These are phyloP conservation scores for Penicillium sclerotiorum DNA, from an alignment of 2,329 filamentous ascomycete species.

Conservation along the genomic window DNA sequence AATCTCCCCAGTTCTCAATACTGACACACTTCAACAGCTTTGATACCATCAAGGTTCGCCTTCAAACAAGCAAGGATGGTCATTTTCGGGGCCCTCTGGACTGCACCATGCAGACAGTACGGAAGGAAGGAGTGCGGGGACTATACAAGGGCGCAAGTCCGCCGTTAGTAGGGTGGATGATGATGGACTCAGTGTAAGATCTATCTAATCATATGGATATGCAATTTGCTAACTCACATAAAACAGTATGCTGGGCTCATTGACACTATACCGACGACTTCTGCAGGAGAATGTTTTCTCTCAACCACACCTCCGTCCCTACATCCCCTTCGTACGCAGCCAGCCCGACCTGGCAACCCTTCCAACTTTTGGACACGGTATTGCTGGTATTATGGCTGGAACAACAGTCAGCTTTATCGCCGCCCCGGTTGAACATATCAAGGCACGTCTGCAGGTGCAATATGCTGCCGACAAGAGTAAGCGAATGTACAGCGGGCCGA, in stretches of 20 bases:
- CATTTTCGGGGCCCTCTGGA: conserved; percentile 86
- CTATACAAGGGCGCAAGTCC: conserved; percentile 95
- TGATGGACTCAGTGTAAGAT: conserved; percentile 77
- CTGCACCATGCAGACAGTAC: conserved; percentile 80
- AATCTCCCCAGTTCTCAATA: too few relatives aligned
- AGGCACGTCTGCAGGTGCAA: conserved; percentile 90
- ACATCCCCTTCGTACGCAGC: conserved; percentile 39
- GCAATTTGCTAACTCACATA: not conserved
- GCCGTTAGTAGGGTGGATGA: conserved; percentile 95
- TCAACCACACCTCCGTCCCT: conserved; percentile 49
- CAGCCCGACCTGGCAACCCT: conserved; percentile 54
- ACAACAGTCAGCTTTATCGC: conserved; percentile 90
- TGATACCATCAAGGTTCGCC: conserved; percentile 93
- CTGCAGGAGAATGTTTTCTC: conserved; percentile 78
- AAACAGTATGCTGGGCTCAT: conserved; percentile 77
- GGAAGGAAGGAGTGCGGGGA: conserved; percentile 79
- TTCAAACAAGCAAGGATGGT: conserved; percentile 77
- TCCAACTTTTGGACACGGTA: conserved; percentile 77
- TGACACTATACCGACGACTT: conserved; percentile 85
- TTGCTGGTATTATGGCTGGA: conserved; percentile 85
- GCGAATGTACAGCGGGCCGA: conserved; percentile 79
- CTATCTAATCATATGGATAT: not conserved
- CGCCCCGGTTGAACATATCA: conserved; percentile 92
- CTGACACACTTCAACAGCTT: conserved; percentile 58
- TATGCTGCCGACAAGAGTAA: conserved; percentile 79